Evolutionary conservation across 208 protist species (phyloP), one percentile per base, ranked within the genome.

Genomic region (Blastocrithidia nonstop): DNA sequence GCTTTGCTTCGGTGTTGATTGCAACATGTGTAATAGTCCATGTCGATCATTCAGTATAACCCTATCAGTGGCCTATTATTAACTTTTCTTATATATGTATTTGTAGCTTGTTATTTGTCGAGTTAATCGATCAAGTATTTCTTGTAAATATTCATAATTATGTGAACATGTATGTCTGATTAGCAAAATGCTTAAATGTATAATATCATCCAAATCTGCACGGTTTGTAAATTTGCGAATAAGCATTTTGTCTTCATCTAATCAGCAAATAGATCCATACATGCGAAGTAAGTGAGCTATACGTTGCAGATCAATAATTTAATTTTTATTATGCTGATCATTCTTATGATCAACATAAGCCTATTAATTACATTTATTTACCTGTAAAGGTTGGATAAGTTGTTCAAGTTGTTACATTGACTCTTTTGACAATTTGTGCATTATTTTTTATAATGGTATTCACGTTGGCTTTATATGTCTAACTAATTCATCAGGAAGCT

Each of bases 151-250:
- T 41, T 49, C 44, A 32, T 32, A 64, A 23, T 21, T 17, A 4
- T 46, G 45, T 8, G 71, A 28, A 1, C 55, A 40, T 35, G 19
- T 35, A 23, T 23, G 41, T 1, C 41, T 46, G 11, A 88, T 57
- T 20, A 66, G 41, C 8, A 44, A 45, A 5, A 82, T 32, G 13
- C 13, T 32, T 1, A 69, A 13, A 50, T 83, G 79, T 0, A 50
- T 41, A 27, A 82, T 21, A 41, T 84, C 79, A 50, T 88, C 79
- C 38, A 88, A 39, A 6, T 75, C 74, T 0, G 39, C 41, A 20
- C 40, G n/a, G 2, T 63, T 57, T 4, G 55, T 58, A 46, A 71
- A 88, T 28, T 57, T 66, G 4, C 79, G 62, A 21, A 83, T 61
- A 16, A 22, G 42, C 33, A 22, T 33, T 8, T 46, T 56, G 9